Evolutionary conservation across 2,329 filamentous ascomycete genomes (phyloP), one percentile per base, ranked within the genome.

Genomic region (Lachnellula arida): DNA sequence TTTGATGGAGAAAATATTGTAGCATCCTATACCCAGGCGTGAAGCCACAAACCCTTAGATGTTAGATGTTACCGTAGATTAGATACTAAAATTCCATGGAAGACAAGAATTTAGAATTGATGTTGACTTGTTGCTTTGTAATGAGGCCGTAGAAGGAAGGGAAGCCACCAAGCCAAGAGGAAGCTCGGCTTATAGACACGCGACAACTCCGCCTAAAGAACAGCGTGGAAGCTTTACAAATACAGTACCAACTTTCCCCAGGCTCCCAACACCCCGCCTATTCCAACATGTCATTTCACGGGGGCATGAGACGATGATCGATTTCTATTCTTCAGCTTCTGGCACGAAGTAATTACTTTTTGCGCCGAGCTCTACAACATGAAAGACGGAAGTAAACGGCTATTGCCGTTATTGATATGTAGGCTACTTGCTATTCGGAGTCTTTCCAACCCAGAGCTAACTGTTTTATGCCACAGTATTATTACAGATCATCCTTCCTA

Each of bases 371-470:
- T 57, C 48, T 48, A 53, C 64, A 68, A 43, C 42, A 71, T 71
- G 69, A 71, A 60, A 60, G 51, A 58, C 51, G 59, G 56, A 51
- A 59, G 60, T 43, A 64, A 58, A 58, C 65, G 64, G 62, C 61
- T 69, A 28, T 50, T 67, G 62, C 67, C 67, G 61, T 63, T 68
- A 46, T 62, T 70, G 39, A 58, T 70, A 51, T 56, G 69, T 71
- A 67, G 48, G 67, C 60, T 47, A 46, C 46, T 28, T 28, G 8
- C 25, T 40, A 35, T 43, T 14, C 49, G 22, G 8, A 12, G 15
- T 49, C 22, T 58, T 46, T 37, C 25, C 34, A 48, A 32, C 39
- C 39, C 52, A 39, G 42, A 46, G 23, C 46, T 49, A 42, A 42
- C 19, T 17, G 9, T 48, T 56, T 19, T 49, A 39, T 55, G 17